Conservation (phyloP, 129 eudicot species). For the Silybum marianum region DNA sequence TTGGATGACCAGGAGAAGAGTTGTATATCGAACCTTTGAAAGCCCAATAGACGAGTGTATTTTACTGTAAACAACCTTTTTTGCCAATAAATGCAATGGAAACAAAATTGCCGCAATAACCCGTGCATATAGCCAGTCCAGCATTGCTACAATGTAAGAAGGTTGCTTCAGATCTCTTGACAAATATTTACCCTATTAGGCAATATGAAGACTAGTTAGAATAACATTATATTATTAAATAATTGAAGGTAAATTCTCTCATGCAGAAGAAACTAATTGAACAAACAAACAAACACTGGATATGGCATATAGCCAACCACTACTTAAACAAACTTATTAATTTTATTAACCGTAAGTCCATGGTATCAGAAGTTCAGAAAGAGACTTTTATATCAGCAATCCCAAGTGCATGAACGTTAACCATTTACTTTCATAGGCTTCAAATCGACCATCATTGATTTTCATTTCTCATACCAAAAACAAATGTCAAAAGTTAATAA, state of each 20-base stretch:
- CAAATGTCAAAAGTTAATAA: conserved; percentile 17
- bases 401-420: neutral
- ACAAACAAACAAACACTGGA: neutral
- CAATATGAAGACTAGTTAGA: conserved; percentile 11
- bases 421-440: neutral
- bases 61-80: conserved; percentile 80
- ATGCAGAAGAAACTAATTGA: neutral
- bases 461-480: neutral
- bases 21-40: conserved; percentile 65
- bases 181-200: conserved; percentile 74
- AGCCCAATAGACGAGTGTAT: conserved; percentile 82
- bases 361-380: neutral
- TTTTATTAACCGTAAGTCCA: neutral
- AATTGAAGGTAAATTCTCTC: neutral
- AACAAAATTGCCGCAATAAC: conserved; percentile 62
- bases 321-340: neutral
- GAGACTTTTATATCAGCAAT: neutral
- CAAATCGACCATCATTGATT: conserved; percentile 1
- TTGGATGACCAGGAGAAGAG: conserved; percentile 6
- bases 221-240: conserved; percentile 9
- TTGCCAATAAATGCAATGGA: conserved; percentile 83
- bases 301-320: neutral
- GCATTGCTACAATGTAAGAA: conserved; percentile 45
- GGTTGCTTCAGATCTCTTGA: conserved; percentile 59
- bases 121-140: conserved; percentile 86